Evolutionary conservation across 495 filamentous ascomycete species (phyloP).

Genomic region (Cercophora samala): DNA sequence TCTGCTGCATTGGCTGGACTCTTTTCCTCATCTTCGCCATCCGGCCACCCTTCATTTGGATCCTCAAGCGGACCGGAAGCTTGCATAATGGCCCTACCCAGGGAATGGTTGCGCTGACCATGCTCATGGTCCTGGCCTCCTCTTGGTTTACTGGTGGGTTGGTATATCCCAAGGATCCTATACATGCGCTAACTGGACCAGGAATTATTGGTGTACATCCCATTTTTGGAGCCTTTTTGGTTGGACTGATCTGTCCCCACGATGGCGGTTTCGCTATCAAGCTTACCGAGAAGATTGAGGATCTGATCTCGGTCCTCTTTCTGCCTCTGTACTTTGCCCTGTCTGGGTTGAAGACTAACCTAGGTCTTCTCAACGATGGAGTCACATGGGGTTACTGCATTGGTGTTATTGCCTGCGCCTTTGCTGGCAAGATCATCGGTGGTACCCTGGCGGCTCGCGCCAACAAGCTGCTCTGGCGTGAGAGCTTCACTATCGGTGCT

Average conservation of each 20-base stretch:
- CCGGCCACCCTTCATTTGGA: conserved; percentile 72
- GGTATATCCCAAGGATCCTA: background rate
- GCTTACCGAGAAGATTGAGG: conserved; percentile 93
- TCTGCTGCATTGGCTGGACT: conserved; percentile 71
- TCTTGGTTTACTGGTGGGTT: conserved; percentile 81
- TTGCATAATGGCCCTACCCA: conserved; percentile 90
- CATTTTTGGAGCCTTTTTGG: conserved; percentile 84
- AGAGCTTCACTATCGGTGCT: conserved; percentile 85
- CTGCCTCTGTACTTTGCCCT: conserved; percentile 93
- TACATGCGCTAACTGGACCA: conserved; percentile 25
- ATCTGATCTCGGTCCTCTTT: conserved; percentile 84
- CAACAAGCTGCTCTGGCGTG: conserved; percentile 84
- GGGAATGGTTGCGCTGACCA: conserved; percentile 74
- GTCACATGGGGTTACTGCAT: conserved; percentile 92
- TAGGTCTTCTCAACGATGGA: conserved; percentile 78
- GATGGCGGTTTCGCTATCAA: conserved; percentile 94
- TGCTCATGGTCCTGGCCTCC: conserved; percentile 74
- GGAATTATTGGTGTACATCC: conserved; percentile 82
- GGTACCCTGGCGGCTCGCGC: conserved; percentile 75
- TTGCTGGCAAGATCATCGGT: conserved; percentile 79
- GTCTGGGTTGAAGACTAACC: conserved; percentile 83
- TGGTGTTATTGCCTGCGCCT: conserved; percentile 78
- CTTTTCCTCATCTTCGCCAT: conserved; percentile 74
- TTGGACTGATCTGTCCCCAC: conserved; percentile 90
- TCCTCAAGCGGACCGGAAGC: conserved; percentile 68